A percentile compares a stretch with the other conserved stretches of the same genome.
Conservation (phyloP, 2,329 filamentous ascomycete species). For the Colletotrichum orchidophilum region DNA sequence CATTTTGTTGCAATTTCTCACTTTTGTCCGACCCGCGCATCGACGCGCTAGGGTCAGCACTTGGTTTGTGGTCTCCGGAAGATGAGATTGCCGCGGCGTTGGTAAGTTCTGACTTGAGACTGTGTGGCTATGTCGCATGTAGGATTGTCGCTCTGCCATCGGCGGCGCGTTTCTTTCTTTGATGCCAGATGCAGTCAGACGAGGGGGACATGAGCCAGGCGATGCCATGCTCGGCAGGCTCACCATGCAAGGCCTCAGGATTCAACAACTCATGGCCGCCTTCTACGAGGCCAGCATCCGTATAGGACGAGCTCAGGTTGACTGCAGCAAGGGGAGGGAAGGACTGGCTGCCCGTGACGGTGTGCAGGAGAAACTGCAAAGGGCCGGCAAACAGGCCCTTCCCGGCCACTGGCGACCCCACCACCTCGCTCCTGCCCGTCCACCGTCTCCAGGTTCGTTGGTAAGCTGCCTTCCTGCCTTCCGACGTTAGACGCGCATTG, state of each 20-base stretch:
- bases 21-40: neutral
- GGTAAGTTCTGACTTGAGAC: neutral
- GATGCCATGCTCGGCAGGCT: neutral
- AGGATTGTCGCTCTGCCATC: neutral
- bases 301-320: neutral
- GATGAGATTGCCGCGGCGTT: neutral
- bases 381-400: conserved; percentile 23
- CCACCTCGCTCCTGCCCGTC: neutral
- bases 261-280: neutral
- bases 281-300: neutral
- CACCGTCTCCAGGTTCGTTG: neutral
- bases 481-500: conserved; percentile 30
- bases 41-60: neutral
- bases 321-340: neutral
- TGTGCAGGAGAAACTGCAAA: neutral
- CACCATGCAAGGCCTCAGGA: no score
- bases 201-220: neutral
- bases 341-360: neutral
- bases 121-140: conserved; percentile 7
- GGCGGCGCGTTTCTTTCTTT: neutral
- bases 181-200: neutral
- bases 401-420: conserved; percentile 27
- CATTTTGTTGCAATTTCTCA: neutral
- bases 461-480: conserved; percentile 10
- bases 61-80: neutral